A percentile compares a stretch with the other conserved stretches of the same genome.
Evolutionary conservation across 2,329 filamentous ascomycete species (phyloP).

Genomic region (Cladophialophora chaetospira): DNA sequence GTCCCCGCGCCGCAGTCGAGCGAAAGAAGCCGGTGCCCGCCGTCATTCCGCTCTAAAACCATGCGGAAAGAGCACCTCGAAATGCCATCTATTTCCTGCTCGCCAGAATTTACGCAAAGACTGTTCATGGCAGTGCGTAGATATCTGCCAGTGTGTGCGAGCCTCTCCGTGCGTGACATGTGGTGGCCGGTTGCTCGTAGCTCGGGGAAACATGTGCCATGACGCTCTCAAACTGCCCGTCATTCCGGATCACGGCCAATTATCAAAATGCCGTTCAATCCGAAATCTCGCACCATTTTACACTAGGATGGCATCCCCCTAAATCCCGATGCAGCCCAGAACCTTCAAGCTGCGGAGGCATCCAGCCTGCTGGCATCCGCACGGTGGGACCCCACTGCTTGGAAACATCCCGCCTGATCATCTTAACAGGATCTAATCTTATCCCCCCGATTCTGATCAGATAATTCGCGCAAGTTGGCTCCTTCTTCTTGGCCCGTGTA

Average conservation of each 20-base stretch:
- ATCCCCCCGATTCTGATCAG: slow-evolving; percentile 11
- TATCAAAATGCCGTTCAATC: background rate
- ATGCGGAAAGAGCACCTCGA: too few relatives aligned
- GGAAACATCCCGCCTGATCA: background rate
- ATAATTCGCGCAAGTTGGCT: slow-evolving; percentile 10
- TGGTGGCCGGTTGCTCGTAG: too few relatives aligned
- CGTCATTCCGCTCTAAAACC: background rate
- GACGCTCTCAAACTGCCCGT: too few relatives aligned
- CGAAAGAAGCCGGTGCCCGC: background rate
- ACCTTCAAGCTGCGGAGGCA: background rate
- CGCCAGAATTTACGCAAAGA: background rate
- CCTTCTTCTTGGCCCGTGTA: background rate
- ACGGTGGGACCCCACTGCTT: background rate
- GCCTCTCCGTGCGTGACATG: background rate
- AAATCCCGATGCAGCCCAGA: background rate
- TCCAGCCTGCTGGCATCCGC: background rate
- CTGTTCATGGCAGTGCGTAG: background rate
- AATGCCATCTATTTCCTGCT: too few relatives aligned
- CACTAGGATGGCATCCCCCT: slow-evolving; percentile 7
- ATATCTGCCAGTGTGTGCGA: background rate
- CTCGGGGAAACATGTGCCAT: too few relatives aligned
- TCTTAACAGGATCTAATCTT: slow-evolving; percentile 18
- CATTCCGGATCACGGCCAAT: slow-evolving; percentile 4
- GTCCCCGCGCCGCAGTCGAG: background rate
- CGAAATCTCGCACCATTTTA: slow-evolving; percentile 2